A percentile compares a stretch with the other conserved stretches of the same genome.
Conservation (phyloP, 176 grass and related monocot genomes). For the Lolium perenne region DNA sequence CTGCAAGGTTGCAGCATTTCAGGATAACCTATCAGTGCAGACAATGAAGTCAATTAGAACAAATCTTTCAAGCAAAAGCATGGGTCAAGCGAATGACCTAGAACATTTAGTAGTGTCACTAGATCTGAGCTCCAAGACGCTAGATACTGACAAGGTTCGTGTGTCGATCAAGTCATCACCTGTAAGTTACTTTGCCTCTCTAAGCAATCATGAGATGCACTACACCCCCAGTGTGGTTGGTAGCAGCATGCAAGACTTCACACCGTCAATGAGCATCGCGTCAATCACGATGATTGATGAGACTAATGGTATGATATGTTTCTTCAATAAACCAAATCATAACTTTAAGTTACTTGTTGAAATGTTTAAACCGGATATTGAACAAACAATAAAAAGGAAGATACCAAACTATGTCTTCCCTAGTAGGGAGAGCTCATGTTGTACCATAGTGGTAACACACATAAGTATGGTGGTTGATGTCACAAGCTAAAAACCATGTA, state of each 20-base stretch:
- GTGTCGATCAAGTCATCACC: constrained; percentile 41
- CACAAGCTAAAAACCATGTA: not conserved
- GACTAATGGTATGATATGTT: constrained; percentile 50
- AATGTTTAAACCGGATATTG: not conserved
- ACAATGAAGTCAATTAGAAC: constrained; percentile 45
- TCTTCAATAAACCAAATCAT: constrained; percentile 1
- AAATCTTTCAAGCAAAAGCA: constrained; percentile 48
- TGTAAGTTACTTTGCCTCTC: constrained; percentile 61
- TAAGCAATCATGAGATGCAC: constrained; percentile 37
- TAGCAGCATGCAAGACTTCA: constrained; percentile 42
- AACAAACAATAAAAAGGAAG: not conserved
- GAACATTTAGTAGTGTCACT: constrained; percentile 29
- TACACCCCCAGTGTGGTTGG: constrained; percentile 37
- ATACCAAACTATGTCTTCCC: not conserved
- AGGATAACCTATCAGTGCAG: constrained; percentile 53
- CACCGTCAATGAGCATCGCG: constrained; percentile 23
- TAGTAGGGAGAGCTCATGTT: not conserved
- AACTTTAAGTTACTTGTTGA: not conserved
- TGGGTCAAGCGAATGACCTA: constrained; percentile 42
- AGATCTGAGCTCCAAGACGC: constrained; percentile 43
- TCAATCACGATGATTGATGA: constrained; percentile 34
- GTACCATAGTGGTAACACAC: no score
- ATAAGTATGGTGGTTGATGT: not conserved
- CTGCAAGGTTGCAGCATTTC: constrained; percentile 69
- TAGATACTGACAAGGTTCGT: constrained; percentile 35